Base-by-base conservation (phyloP, 495 filamentous ascomycete genomes). In the Paragyromitra xinjiangensis region DNA sequence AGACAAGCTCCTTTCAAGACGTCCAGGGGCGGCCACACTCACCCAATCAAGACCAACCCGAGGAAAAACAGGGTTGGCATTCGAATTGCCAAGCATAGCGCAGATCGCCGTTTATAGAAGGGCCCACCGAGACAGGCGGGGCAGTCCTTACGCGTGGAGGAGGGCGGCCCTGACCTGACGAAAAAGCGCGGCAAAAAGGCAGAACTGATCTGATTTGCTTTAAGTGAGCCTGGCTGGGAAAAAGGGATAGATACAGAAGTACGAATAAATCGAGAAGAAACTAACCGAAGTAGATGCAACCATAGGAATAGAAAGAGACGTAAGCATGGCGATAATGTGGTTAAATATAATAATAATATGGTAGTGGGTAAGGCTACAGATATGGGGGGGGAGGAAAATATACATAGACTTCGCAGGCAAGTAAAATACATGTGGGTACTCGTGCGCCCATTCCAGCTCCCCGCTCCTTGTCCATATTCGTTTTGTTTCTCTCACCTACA, bases 101-200 rank as follows among this genome's bases (percentile, higher is more conserved):
- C 40, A 56, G 40, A 51, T 69, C 34, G 55, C 72, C 69, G 55
- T 55, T 69, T 69, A 42, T 68, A 51, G 64, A 69, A 63, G 44
- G 37, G 19, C 26, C 29, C 34, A 64, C 69, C 55, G 40, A 70
- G 55, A 50, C 22, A 62, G 68, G 58, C 44, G 44, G 44, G 44
- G 44, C 11, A 48, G 44, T 3, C 14, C 26, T 16, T 48, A 16
- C 16, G 44, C 16, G 61, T 40, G 29, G 42, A 6, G 40, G 50
- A 51, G 29, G 44, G 12, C n/a, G 51, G 42, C 58, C 26, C n/a
- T 29, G 16, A 34, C 4, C 29, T 16, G 12, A 62, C 44, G 44
- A 16, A 24, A 16, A 39, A 40, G 58, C n/a, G 58, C n/a, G 58
- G 58, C 29, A 42, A 42, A 62, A 59, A 48, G 11, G 44, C 44